Evolutionary conservation across 2,329 filamentous ascomycete species (phyloP).

Genomic region (Trichophaea hybrida): DNA sequence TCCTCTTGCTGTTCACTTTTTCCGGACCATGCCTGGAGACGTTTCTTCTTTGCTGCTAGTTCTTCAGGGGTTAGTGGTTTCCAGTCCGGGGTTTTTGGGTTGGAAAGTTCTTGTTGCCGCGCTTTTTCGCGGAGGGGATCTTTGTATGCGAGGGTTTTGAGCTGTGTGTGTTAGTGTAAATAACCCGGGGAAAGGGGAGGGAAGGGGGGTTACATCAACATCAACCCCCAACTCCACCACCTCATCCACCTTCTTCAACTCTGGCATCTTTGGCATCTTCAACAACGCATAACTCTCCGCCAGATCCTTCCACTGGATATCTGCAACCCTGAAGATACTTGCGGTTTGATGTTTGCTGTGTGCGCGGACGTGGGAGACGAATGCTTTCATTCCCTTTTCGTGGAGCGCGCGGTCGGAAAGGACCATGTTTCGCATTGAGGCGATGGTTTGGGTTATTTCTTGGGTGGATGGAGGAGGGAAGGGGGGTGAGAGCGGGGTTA

Average conservation of each 20-base stretch:
- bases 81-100: not conserved
- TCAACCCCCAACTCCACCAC: conserved; percentile 49
- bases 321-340: conserved; percentile 72
- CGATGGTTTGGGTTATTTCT: conserved; percentile 45
- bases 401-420: conserved; percentile 52
- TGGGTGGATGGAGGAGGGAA: conserved; percentile 39
- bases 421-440: conserved; percentile 45
- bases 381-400: conserved; percentile 79
- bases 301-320: conserved; percentile 73
- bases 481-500: conserved; percentile 43
- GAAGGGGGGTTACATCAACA: conserved; percentile 36
- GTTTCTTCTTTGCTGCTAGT: conserved; percentile 33
- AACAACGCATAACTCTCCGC: conserved; percentile 75
- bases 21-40: conserved; percentile 28
- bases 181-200: not conserved
- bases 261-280: conserved; percentile 84
- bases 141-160: conserved; percentile 54
- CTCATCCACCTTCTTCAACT: conserved; percentile 57
- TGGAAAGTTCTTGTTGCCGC: conserved; percentile 40
- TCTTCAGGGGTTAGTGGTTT: conserved; percentile 1
- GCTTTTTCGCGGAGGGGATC: conserved; percentile 57
- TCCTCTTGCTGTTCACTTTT: conserved; percentile 32
- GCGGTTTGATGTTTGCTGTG: conserved; percentile 83
- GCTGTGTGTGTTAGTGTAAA: conserved; percentile 27
- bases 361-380: conserved; percentile 83